Evolutionary conservation across 225 moss, liverwort and hornwort genomes (phyloP).

Genomic region (Marchantia paleacea): DNA sequence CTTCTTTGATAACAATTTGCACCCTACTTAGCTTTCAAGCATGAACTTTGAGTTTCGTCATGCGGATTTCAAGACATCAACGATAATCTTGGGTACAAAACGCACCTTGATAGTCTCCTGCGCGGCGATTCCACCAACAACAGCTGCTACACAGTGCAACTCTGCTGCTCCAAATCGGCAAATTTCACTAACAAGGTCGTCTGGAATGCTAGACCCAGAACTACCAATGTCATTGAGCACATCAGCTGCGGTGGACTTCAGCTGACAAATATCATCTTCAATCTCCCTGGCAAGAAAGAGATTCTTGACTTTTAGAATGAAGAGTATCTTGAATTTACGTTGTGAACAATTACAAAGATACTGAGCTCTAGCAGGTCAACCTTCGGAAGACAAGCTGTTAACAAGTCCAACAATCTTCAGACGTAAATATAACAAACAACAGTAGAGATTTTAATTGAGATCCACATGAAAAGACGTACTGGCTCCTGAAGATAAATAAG

Average conservation of each 20-base stretch:
- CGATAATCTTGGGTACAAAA: not conserved
- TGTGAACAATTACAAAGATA: not conserved
- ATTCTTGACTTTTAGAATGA: not conserved
- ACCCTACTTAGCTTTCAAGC: not conserved
- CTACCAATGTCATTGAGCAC: conserved; percentile 77
- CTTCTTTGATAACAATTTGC: not conserved
- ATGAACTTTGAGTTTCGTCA: not conserved
- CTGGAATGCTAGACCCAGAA: conserved; percentile 64
- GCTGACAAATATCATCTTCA: conserved; percentile 70
- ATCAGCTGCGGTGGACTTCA: conserved; percentile 64
- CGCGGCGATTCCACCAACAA: conserved; percentile 91
- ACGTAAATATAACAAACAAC: not conserved
- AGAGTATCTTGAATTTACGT: not conserved
- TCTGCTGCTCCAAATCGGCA: conserved; percentile 96
- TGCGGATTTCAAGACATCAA: not conserved
- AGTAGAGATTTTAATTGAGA: not conserved
- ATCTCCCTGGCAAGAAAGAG: conserved; percentile 50
- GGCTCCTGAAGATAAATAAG: too few species aligned
- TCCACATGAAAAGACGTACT: not conserved
- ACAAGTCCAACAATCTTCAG: too few species aligned
- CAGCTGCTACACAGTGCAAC: conserved; percentile 87
- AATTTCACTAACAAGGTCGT: conserved; percentile 75
- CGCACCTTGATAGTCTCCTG: conserved; percentile 92
- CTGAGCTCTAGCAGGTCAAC: not conserved
- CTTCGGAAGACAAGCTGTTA: not conserved